Conservation (phyloP, 345 rosid genomes). For the Melastoma malabathricum region DNA sequence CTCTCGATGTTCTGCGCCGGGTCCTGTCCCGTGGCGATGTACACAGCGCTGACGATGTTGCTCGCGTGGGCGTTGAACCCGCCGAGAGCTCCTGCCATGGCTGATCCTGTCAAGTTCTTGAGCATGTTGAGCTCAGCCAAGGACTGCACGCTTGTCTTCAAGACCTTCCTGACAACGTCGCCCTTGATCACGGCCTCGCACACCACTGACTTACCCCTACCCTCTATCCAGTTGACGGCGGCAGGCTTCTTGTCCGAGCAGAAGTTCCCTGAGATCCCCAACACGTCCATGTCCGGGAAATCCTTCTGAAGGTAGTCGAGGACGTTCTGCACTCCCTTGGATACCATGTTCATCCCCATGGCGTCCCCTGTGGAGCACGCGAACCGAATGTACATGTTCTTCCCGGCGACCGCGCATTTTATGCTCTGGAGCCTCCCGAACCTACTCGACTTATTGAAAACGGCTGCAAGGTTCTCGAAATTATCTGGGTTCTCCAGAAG, state of each 20-base stretch:
- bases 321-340: conserved; percentile 35
- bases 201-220: conserved; percentile 33
- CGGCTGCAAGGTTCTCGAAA: conserved; percentile 44
- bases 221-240: conserved; percentile 39
- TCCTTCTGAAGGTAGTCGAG: conserved; percentile 22
- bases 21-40: conserved; percentile 34
- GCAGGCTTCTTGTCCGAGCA: conserved; percentile 39
- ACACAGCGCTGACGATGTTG: conserved; percentile 25
- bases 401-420: conserved; percentile 21
- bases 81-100: conserved; percentile 36
- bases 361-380: conserved; percentile 33
- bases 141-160: conserved; percentile 22
- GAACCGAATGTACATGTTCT: conserved; percentile 26
- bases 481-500: conserved; percentile 53
- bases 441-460: conserved; percentile 55
- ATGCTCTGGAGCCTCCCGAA: conserved; percentile 21
- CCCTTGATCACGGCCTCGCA: conserved; percentile 28
- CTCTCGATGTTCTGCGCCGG: conserved; percentile 38
- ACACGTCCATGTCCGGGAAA: conserved; percentile 32
- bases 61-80: conserved; percentile 41
- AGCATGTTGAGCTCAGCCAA: conserved; percentile 35
- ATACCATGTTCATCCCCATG: conserved; percentile 42
- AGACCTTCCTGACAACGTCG: conserved; percentile 23
- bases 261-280: conserved; percentile 30
- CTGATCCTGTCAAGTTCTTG: conserved; percentile 35